Evolutionary conservation across 371 early-diverging fungal genomes (phyloP).

Genomic region (Mucor plumbeus): DNA sequence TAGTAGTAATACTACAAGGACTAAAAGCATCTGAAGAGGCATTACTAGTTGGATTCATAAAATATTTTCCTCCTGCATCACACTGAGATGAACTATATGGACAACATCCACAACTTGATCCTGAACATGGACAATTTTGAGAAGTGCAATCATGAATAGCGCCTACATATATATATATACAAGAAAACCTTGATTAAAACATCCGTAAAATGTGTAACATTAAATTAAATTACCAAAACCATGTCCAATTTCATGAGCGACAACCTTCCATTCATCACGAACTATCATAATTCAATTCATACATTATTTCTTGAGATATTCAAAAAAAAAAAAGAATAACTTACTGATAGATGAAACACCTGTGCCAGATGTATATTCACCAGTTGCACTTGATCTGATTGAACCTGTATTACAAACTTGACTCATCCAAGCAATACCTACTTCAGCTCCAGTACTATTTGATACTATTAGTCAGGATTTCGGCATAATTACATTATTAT

Average conservation of each 20-base stretch:
- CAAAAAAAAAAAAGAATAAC: conserved; percentile 12
- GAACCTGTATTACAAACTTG: conserved; percentile 70
- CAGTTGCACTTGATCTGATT: not conserved
- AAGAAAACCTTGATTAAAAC: no score
- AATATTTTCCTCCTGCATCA: conserved; percentile 80
- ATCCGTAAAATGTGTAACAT: no score
- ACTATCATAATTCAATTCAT: conserved; percentile 37
- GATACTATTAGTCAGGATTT: no score
- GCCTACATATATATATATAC: conserved; percentile 29
- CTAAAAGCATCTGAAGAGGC: conserved; percentile 73
- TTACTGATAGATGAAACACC: conserved; percentile 84
- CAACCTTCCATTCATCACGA: conserved; percentile 92
- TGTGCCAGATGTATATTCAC: conserved; percentile 77
- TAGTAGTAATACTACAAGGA: conserved; percentile 78
- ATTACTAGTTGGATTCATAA: conserved; percentile 90
- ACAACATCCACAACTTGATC: conserved; percentile 70
- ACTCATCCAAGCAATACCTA: conserved; percentile 95
- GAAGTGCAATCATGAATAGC: conserved; percentile 77
- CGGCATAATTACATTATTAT: no score
- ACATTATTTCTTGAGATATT: not conserved
- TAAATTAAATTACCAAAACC: conserved; percentile 64
- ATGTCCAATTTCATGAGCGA: conserved; percentile 97
- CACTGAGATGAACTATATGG: conserved; percentile 72
- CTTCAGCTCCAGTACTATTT: conserved; percentile 75
- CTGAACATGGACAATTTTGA: conserved; percentile 62